phyloP scores from a whole-genome alignment of 495 filamentous ascomycete species.

The Penicillium chermesinum region DNA sequence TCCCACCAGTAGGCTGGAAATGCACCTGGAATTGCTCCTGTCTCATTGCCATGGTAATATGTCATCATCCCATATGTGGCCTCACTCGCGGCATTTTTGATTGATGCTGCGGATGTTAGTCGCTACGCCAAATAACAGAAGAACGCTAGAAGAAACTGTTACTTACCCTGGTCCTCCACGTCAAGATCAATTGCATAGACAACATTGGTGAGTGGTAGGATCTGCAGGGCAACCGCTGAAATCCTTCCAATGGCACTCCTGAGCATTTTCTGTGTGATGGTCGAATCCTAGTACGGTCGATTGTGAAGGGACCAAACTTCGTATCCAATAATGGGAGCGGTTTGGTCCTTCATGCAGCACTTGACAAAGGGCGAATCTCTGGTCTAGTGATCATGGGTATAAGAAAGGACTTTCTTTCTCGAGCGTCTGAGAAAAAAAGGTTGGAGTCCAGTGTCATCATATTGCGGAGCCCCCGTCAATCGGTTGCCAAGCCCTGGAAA shows the following conservation, averaged over 20 bases:
- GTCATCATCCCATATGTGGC: constrained; percentile 59
- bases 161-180: background rate
- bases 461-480: background rate
- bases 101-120: no score
- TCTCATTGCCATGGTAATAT: constrained; percentile 55
- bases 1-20: constrained; percentile 61
- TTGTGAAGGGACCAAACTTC: no score
- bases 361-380: no score
- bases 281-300: no score
- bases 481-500: background rate
- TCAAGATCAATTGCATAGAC: background rate
- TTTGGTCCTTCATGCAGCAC: no score
- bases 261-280: background rate
- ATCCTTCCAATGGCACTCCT: background rate
- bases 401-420: background rate
- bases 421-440: no score
- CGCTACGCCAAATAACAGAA: no score
- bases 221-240: background rate
- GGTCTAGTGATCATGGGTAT: no score
- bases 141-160: background rate
- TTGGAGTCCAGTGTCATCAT: background rate
- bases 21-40: constrained; percentile 53
- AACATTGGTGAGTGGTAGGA: background rate
- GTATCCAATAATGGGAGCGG: no score
- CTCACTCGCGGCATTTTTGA: constrained; percentile 54